Evolutionary conservation across 257 asterid genomes (phyloP).

Genomic region (Penstemon barbatus): DNA sequence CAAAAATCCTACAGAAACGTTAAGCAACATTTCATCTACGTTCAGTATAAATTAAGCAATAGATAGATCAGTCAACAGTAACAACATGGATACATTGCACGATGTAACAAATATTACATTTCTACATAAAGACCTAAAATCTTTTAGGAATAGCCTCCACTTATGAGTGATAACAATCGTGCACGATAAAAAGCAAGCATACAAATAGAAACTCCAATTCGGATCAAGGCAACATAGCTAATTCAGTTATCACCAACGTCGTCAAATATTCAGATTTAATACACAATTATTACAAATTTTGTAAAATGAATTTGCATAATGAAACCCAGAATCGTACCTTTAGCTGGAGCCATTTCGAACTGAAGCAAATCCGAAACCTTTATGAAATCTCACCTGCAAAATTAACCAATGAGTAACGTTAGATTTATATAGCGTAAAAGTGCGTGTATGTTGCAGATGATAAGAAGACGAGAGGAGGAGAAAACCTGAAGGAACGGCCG

Average conservation of each 20-base stretch:
- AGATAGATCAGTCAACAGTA: neutral
- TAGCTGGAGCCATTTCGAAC: constrained; percentile 42
- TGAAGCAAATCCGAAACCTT: constrained; percentile 15
- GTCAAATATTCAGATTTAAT: neutral
- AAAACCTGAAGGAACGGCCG: constrained; percentile 26
- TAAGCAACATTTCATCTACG: neutral
- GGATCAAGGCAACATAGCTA: neutral
- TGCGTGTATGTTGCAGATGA: neutral
- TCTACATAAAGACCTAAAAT: neutral
- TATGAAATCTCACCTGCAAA: constrained; percentile 31
- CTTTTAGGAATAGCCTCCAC: neutral
- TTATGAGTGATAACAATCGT: neutral
- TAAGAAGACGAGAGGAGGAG: neutral
- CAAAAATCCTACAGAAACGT: neutral
- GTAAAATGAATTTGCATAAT: neutral
- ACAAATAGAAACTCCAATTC: neutral
- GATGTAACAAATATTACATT: too few species aligned
- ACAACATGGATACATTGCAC: neutral
- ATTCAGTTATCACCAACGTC: neutral
- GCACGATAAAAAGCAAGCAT: neutral
- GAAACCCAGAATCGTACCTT: constrained; percentile 27
- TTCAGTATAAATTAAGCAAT: neutral
- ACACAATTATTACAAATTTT: neutral
- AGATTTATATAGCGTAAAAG: neutral
- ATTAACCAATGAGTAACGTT: neutral